Evolutionary conservation across 106 monocot genomes (phyloP).

Genomic region (Phalaenopsis equestris): DNA sequence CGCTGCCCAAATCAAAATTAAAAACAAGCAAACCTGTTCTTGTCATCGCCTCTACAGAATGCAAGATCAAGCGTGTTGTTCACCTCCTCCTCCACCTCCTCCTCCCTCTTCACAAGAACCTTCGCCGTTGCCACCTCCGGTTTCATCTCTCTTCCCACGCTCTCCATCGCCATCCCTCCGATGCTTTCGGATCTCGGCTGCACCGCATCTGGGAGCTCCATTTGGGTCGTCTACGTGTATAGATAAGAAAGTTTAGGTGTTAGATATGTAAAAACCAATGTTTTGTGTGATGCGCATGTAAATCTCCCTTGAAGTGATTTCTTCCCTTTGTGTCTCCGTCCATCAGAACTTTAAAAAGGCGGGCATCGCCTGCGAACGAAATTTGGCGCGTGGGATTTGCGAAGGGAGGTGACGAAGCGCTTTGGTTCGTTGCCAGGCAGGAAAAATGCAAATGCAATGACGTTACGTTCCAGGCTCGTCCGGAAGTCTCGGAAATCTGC

Average conservation of each 20-base stretch:
- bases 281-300: too few species aligned
- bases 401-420: background rate
- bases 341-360: background rate
- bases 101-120: slow-evolving; percentile 6
- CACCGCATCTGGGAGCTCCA: background rate
- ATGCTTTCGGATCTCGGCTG: background rate
- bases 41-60: background rate
- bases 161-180: background rate
- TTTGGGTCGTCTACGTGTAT: background rate
- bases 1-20: background rate
- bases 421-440: too few species aligned
- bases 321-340: background rate
- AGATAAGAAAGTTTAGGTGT: too few species aligned
- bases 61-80: background rate
- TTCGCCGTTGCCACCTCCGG: background rate
- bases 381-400: slow-evolving; percentile 9
- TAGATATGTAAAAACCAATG: too few species aligned
- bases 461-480: too few species aligned
- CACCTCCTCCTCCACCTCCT: background rate
- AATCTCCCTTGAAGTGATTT: background rate
- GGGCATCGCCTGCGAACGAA: background rate
- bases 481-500: too few species aligned
- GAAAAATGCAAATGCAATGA: too few species aligned
- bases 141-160: background rate
- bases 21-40: background rate